Evolutionary conservation across 1,139 yeast genomes (phyloP).

Genomic region (Yamadazyma blattariae): DNA sequence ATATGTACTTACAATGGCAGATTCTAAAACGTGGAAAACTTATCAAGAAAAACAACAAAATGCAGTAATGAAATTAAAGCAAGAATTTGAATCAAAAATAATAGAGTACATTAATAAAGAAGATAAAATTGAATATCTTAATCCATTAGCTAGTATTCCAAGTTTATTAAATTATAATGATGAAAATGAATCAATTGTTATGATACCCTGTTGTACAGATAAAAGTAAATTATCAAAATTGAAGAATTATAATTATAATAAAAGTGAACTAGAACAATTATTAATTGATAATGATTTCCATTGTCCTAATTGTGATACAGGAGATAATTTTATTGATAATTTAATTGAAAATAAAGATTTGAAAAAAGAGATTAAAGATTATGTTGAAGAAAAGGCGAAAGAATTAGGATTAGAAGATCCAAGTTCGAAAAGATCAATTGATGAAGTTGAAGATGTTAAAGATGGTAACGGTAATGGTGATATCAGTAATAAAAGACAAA

Average conservation of each 20-base stretch:
- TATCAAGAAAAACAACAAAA: constrained; percentile 69
- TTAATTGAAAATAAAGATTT: constrained; percentile 60
- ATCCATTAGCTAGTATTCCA: constrained; percentile 62
- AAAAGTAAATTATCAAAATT: constrained; percentile 55
- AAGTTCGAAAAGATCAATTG: constrained; percentile 24
- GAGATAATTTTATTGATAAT: constrained; percentile 74
- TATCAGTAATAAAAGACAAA: constrained; percentile 27
- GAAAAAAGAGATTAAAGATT: constrained; percentile 52
- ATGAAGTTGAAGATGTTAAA: constrained; percentile 17
- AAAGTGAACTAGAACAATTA: constrained; percentile 57
- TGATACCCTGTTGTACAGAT: constrained; percentile 76
- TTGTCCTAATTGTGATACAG: constrained; percentile 82
- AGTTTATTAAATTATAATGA: constrained; percentile 45
- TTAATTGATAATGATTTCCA: constrained; percentile 82
- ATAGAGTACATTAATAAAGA: constrained; percentile 37
- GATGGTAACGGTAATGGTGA: constrained; percentile 4
- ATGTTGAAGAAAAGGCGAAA: constrained; percentile 41
- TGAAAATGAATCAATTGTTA: constrained; percentile 57
- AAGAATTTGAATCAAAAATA: constrained; percentile 37
- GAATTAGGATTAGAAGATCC: constrained; percentile 43
- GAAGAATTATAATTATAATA: constrained; percentile 38
- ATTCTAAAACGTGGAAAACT: constrained; percentile 85
- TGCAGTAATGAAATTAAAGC: constrained; percentile 48
- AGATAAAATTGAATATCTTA: constrained; percentile 43
- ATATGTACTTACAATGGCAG: constrained; percentile 93